Percentiles rank a stretch among this genome's conserved stretches.
Evolutionary conservation across 371 early-diverging fungal species (phyloP).

Genomic region (Thermomucor indicae-seudaticae): DNA sequence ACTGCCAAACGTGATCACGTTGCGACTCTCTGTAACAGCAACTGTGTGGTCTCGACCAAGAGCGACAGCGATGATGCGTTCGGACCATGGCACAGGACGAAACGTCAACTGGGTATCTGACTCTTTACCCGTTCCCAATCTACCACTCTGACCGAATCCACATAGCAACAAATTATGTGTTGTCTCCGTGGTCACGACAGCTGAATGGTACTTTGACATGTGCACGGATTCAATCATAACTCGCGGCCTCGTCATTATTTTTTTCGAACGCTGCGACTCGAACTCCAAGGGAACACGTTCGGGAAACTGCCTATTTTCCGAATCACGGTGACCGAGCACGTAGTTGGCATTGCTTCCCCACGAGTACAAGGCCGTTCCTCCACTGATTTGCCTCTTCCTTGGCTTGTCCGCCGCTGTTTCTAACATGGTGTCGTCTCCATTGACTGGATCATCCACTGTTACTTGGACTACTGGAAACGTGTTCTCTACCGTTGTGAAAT

Average conservation of each 20-base stretch:
- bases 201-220: constrained; percentile 74
- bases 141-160: constrained; percentile 74
- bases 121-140: constrained; percentile 64
- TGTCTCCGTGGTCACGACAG: constrained; percentile 52
- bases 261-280: constrained; percentile 18
- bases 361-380: constrained; percentile 61
- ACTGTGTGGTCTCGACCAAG: constrained; percentile 75
- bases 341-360: constrained; percentile 78
- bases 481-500: constrained; percentile 10
- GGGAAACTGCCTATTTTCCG: constrained; percentile 60
- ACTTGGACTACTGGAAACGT: neutral
- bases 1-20: constrained; percentile 57
- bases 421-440: neutral
- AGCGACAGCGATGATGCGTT: constrained; percentile 46
- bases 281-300: constrained; percentile 58
- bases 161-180: constrained; percentile 48
- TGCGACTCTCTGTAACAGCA: constrained; percentile 50
- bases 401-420: neutral
- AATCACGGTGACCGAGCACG: constrained; percentile 64
- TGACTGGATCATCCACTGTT: neutral
- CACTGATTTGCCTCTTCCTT: constrained; percentile 7
- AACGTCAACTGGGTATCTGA: constrained; percentile 51
- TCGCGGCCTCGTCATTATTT: constrained; percentile 23
- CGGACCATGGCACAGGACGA: constrained; percentile 48
- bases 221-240: constrained; percentile 32